phyloP scores from a whole-genome alignment of 75 land plant species.

The Sequoiadendron giganteum region DNA sequence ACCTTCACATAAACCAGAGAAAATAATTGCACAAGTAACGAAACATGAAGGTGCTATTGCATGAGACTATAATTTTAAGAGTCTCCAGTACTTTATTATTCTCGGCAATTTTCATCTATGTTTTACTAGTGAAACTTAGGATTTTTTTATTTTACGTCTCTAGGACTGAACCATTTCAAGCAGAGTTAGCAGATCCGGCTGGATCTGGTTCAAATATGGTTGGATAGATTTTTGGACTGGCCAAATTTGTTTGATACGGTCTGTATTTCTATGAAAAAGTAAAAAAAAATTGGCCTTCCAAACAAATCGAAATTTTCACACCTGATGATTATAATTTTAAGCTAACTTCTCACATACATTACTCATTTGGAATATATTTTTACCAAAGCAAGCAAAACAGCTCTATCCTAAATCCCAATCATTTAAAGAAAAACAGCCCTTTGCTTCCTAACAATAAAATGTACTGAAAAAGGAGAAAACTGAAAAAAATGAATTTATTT shows the following conservation, averaged over 20 bases:
- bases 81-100: background rate
- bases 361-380: background rate
- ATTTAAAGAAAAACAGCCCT: background rate
- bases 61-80: background rate
- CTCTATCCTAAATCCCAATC: background rate
- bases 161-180: background rate
- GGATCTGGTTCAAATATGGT: too few species aligned
- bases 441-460: background rate
- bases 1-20: background rate
- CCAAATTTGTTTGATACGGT: too few species aligned
- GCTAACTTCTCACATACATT: background rate
- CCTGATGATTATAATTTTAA: too few species aligned
- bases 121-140: background rate
- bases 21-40: background rate
- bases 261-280: too few species aligned
- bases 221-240: too few species aligned
- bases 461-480: background rate
- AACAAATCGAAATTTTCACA: too few species aligned
- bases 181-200: too few species aligned
- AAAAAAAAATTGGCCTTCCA: too few species aligned
- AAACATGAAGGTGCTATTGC: background rate
- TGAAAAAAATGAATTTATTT: background rate
- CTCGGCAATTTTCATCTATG: background rate
- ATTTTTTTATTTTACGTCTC: background rate
- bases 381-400: background rate